Evolutionary conservation across 2,329 filamentous ascomycete genomes (phyloP).

Genomic region (Botrytis byssoidea): DNA sequence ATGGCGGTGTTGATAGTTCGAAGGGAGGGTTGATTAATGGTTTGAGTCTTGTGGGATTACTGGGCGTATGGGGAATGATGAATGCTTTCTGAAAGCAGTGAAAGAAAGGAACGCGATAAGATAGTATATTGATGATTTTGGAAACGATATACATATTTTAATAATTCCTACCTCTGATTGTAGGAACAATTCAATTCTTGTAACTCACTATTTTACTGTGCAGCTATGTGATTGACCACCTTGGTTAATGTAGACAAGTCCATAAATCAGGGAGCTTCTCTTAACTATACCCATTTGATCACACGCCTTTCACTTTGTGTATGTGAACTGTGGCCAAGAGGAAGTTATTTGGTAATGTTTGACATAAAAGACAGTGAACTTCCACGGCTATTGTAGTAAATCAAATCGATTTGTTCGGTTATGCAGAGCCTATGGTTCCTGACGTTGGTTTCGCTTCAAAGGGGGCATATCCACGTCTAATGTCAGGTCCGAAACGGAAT

Average conservation of each 20-base stretch:
- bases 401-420: not conserved
- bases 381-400: no score
- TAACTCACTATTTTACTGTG: not conserved
- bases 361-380: not conserved
- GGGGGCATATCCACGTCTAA: not conserved
- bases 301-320: not conserved
- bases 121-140: not conserved
- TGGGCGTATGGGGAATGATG: not conserved
- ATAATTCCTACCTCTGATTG: not conserved
- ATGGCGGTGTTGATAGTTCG: not conserved
- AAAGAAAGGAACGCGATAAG: not conserved
- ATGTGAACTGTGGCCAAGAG: not conserved
- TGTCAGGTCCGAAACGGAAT: no score
- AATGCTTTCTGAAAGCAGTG: not conserved
- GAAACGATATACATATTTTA: not conserved
- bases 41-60: not conserved
- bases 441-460: not conserved
- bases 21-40: not conserved
- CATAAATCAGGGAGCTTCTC: no score
- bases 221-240: no score
- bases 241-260: not conserved
- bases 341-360: no score
- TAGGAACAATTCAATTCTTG: not conserved
- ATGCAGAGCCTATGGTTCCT: not conserved
- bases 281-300: not conserved